These are phyloP conservation scores for Fusarium azukiicola DNA, from an alignment of 2,329 filamentous ascomycete species.

Conservation along the genomic window DNA sequence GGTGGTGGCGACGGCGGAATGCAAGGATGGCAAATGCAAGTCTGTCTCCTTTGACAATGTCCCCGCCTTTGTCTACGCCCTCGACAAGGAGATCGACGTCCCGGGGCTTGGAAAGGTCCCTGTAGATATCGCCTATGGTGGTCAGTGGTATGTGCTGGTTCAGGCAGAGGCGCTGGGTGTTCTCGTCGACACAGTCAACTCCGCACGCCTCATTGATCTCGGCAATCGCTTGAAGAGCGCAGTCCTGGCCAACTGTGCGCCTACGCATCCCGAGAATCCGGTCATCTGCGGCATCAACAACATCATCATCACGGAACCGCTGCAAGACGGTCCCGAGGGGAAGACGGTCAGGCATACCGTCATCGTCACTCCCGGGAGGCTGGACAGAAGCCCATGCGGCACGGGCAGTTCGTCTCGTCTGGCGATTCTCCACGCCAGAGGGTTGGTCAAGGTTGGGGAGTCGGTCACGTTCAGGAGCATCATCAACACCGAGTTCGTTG, in stretches of 20 bases:
- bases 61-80: no score
- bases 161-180: slow-evolving; percentile 60
- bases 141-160: slow-evolving; percentile 22
- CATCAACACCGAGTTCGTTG: slow-evolving; percentile 64
- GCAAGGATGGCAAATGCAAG: slow-evolving; percentile 64
- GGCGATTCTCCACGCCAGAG: slow-evolving; percentile 64
- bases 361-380: slow-evolving; percentile 66
- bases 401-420: slow-evolving; percentile 67
- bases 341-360: slow-evolving; percentile 59
- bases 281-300: slow-evolving; percentile 66
- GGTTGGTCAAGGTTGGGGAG: slow-evolving; percentile 60
- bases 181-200: slow-evolving; percentile 55
- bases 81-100: slow-evolving; percentile 55
- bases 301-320: slow-evolving; percentile 61
- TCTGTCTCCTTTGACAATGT: slow-evolving; percentile 60
- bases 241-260: slow-evolving; percentile 58
- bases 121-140: slow-evolving; percentile 67
- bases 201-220: slow-evolving; percentile 61
- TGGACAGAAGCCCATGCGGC: slow-evolving; percentile 69
- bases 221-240: slow-evolving; percentile 68
- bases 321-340: slow-evolving; percentile 38
- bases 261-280: slow-evolving; percentile 66
- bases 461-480: slow-evolving; percentile 63
- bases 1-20: slow-evolving; percentile 64
- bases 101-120: slow-evolving; percentile 62